phyloP scores from a whole-genome alignment of 2,329 filamentous ascomycete species.

The Beauveria sp. region DNA sequence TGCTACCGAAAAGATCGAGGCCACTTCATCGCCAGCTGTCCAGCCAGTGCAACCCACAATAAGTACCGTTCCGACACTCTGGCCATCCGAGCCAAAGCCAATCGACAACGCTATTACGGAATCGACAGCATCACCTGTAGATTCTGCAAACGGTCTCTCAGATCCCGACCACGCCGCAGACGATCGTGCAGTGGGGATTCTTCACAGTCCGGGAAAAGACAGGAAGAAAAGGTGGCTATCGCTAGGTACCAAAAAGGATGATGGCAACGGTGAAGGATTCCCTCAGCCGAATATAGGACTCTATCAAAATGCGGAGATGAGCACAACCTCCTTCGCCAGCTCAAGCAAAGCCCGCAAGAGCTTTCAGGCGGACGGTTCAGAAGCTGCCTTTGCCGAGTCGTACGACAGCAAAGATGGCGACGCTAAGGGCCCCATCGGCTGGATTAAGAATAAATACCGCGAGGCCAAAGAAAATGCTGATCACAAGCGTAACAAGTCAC shows the following conservation, averaged over 20 bases:
- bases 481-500: slow-evolving; percentile 49
- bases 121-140: slow-evolving; percentile 70
- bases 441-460: slow-evolving; percentile 54
- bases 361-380: slow-evolving; percentile 43
- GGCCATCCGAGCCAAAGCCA: neutral
- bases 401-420: slow-evolving; percentile 42
- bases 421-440: slow-evolving; percentile 47
- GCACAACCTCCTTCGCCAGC: slow-evolving; percentile 62
- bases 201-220: slow-evolving; percentile 52
- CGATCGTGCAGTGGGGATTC: slow-evolving; percentile 34
- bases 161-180: slow-evolving; percentile 65
- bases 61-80: slow-evolving; percentile 12
- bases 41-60: slow-evolving; percentile 13
- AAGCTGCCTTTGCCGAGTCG: slow-evolving; percentile 31
- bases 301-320: slow-evolving; percentile 57
- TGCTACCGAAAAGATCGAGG: slow-evolving; percentile 11
- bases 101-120: slow-evolving; percentile 48
- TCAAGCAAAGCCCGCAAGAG: slow-evolving; percentile 42
- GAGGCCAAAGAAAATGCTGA: slow-evolving; percentile 51
- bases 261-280: slow-evolving; percentile 38
- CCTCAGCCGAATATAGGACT: slow-evolving; percentile 46
- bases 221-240: slow-evolving; percentile 68
- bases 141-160: slow-evolving; percentile 71
- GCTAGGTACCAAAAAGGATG: slow-evolving; percentile 55
- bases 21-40: neutral